phyloP scores from a whole-genome alignment of 768 basidiomycete species.

The Pholiota microspora region DNA sequence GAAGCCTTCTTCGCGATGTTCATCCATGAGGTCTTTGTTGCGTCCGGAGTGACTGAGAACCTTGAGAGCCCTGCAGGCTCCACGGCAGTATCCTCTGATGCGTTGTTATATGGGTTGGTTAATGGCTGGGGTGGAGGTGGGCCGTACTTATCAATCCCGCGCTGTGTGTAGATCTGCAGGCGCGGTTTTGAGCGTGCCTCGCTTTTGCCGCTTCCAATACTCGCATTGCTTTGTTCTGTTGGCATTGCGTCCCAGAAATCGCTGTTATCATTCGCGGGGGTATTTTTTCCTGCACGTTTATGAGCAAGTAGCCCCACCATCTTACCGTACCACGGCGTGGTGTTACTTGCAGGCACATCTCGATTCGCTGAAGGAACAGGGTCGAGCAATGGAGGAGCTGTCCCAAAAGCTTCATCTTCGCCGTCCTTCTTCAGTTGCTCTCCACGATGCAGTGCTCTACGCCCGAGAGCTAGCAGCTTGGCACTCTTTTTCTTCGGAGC shows the following conservation, averaged over 20 bases:
- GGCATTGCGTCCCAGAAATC: conserved; percentile 15
- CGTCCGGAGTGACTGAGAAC: conserved; percentile 39
- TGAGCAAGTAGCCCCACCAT: conserved; percentile 25
- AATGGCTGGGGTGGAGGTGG: conserved; percentile 2
- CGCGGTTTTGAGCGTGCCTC: conserved; percentile 9
- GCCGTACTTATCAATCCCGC: conserved; percentile 18
- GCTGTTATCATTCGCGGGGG: not conserved
- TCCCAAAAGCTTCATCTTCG: conserved; percentile 24
- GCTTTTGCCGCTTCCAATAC: not conserved
- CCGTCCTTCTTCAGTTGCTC: conserved; percentile 27
- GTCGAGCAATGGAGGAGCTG: conserved; percentile 12
- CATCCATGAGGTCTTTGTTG: conserved; percentile 24
- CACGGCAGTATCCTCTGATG: not conserved
- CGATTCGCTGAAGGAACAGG: conserved; percentile 8
- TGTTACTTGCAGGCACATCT: conserved; percentile 4
- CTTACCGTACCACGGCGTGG: conserved; percentile 34
- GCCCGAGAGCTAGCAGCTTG: conserved; percentile 45
- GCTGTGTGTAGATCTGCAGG: conserved; percentile 20
- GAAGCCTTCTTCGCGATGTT: conserved; percentile 24
- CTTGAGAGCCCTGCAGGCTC: conserved; percentile 20
- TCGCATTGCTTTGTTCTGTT: not conserved
- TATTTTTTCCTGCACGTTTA: conserved; percentile 17
- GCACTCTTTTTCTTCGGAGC: conserved; percentile 26
- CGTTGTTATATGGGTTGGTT: not conserved
- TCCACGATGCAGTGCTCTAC: conserved; percentile 30